Base-by-base conservation (phyloP, 1,284 basidiomycete species). In the Boletus coffeatus region DNA sequence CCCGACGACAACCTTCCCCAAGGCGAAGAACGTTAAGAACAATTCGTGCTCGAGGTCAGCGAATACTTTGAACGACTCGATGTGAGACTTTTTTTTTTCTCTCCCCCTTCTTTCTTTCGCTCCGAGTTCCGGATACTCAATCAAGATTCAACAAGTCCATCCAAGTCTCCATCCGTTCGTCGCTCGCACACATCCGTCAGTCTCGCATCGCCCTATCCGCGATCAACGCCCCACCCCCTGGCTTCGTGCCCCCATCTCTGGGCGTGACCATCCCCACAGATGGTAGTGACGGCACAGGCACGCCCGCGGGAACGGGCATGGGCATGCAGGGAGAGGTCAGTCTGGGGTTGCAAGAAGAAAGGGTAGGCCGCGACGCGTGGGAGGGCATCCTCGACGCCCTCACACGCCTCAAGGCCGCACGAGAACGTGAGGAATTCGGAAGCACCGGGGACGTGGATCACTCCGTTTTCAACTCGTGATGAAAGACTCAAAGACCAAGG, bases 401-500 rank as follows among this genome's bases (percentile, higher is more conserved):
- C 58, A 80, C 77, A 62, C 80, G 84, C 61, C 76, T 92, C 69
- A 86, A 86, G 72, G 80, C 79, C 58, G 79, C 78, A 37, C 74
- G 69, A 60, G 69, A 70, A 62, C 74, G 75, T 61, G 78, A 79
- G 39, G 62, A 52, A 39, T 25, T 39, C 50, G 55, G 48, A 11
- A 52, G 58, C 56, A 60, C 61, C 3, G 32, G 16, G 14, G 57
- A 46, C n/a, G 39, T 58, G 43, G 18, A 59, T 60, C 53, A 62
- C 39, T 58, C 69, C 21, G 21, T 21, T 21, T 21, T 21, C 21
- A 21, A 21, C 21, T 21, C 21, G 21, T 21, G 21, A 21, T 21
- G 21, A 21, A 21, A 21, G 21, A 21, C 78, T 88, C 64, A 99
- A 99, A 74, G 97, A 99, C 74, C 96, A 99, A 76, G 97, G 97